Conservation (phyloP, 805 yeast genomes). For the Lipomyces anomalus region DNA sequence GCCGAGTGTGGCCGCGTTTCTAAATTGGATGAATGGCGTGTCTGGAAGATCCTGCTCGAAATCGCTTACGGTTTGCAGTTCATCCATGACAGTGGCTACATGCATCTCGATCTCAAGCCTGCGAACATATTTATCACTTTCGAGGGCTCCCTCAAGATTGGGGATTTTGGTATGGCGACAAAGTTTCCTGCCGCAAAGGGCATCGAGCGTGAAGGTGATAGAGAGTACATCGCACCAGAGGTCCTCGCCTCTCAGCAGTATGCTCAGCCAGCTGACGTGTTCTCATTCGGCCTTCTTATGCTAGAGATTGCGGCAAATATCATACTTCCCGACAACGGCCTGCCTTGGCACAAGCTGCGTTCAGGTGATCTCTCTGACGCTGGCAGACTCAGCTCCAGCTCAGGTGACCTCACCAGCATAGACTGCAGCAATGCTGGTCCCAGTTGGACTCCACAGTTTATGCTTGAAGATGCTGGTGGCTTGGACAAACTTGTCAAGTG, state of each 20-base stretch:
- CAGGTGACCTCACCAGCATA: conserved; percentile 50
- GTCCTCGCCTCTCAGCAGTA: conserved; percentile 75
- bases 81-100: conserved; percentile 68
- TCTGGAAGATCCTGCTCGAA: conserved; percentile 92
- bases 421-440: conserved; percentile 43
- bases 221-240: conserved; percentile 97
- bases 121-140: conserved; percentile 91
- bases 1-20: conserved; percentile 69
- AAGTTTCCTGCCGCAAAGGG: conserved; percentile 53
- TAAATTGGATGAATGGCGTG: conserved; percentile 90
- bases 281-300: conserved; percentile 88
- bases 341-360: conserved; percentile 91
- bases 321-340: conserved; percentile 89
- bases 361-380: conserved; percentile 96
- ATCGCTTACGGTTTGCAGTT: conserved; percentile 70
- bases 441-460: conserved; percentile 79
- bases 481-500: conserved; percentile 75
- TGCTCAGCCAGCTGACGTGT: conserved; percentile 89
- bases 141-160: conserved; percentile 89
- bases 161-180: conserved; percentile 94
- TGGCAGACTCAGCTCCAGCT: conserved; percentile 31
- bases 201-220: conserved; percentile 92
- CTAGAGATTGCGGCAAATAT: conserved; percentile 96
- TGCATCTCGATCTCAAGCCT: conserved; percentile 91
- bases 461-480: conserved; percentile 57